Percentiles rank a stretch among this genome's conserved stretches.
Evolutionary conservation across 805 yeast genomes (phyloP).

Genomic region (Jamesozyma rosinii): DNA sequence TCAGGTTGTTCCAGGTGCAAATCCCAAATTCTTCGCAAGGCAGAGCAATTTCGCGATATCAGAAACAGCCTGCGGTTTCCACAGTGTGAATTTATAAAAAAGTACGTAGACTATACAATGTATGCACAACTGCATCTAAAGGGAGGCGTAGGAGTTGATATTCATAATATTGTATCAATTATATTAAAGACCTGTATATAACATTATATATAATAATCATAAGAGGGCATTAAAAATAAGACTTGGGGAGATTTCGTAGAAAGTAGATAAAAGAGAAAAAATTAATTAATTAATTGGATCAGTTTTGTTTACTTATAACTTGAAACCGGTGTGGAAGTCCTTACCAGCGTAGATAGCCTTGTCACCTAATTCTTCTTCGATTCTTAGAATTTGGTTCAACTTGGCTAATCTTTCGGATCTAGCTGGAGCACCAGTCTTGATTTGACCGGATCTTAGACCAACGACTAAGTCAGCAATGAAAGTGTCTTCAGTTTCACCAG

Average conservation of each 20-base stretch:
- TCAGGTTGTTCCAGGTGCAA: no score
- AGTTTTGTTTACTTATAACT: slow-evolving; percentile 27
- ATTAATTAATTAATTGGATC: slow-evolving; percentile 1
- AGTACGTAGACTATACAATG: no score
- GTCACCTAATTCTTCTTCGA: slow-evolving; percentile 97
- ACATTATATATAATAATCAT: slow-evolving; percentile 7
- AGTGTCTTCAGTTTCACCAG: slow-evolving; percentile 99
- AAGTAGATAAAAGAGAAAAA: slow-evolving; percentile 2
- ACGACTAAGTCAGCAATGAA: slow-evolving; percentile 96
- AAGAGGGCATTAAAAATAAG: slow-evolving; percentile 7
- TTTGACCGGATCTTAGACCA: slow-evolving; percentile 97
- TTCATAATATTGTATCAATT: slow-evolving; percentile 12
- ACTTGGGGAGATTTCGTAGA: no score
- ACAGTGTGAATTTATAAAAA: no score
- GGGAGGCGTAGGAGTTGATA: no score
- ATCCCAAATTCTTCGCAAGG: no score
- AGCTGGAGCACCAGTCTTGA: slow-evolving; percentile 99
- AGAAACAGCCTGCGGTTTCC: no score
- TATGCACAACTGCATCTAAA: no score
- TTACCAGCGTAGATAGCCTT: slow-evolving; percentile 94
- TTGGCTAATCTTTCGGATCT: slow-evolving; percentile 99
- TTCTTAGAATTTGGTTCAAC: slow-evolving; percentile 95
- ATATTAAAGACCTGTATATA: slow-evolving; percentile 10
- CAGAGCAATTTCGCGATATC: no score
- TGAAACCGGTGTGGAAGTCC: slow-evolving; percentile 59